A percentile compares a stretch with the other conserved stretches of the same genome.
Conservation (phyloP, 2,329 filamentous ascomycete genomes). For the Diplodia mutila region DNA sequence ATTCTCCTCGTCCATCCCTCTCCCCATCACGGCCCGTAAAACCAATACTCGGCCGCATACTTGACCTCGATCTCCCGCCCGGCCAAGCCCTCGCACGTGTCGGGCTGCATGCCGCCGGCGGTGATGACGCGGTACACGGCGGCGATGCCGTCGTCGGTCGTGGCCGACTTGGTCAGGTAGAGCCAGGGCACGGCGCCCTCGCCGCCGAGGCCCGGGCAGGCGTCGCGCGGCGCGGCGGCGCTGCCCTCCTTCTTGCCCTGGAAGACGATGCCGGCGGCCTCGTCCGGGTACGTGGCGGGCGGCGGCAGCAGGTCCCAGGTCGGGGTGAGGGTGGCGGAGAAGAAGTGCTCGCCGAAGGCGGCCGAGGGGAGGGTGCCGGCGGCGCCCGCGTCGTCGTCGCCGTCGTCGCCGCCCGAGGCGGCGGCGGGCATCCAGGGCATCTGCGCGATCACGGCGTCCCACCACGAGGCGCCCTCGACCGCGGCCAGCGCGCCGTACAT, state of each 20-base stretch:
- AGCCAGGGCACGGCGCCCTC: slow-evolving; percentile 53
- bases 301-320: slow-evolving; percentile 59
- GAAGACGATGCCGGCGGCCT: slow-evolving; percentile 34
- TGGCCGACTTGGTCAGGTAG: slow-evolving; percentile 42
- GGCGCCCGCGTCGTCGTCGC: too few relatives aligned
- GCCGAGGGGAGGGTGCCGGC: background rate
- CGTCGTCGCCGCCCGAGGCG: background rate
- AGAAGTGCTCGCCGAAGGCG: slow-evolving; percentile 69
- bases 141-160: slow-evolving; percentile 44
- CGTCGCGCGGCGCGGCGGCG: slow-evolving; percentile 55
- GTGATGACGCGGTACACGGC: slow-evolving; percentile 55
- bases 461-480: background rate
- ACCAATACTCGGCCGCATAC: slow-evolving; percentile 55
- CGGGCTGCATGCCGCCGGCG: slow-evolving; percentile 49
- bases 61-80: slow-evolving; percentile 41
- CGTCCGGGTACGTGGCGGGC: slow-evolving; percentile 35
- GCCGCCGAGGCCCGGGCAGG: slow-evolving; percentile 42
- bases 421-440: background rate
- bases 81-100: slow-evolving; percentile 43
- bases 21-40: slow-evolving; percentile 39
- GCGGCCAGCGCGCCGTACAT: slow-evolving; percentile 14
- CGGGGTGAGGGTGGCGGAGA: slow-evolving; percentile 58
- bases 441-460: background rate
- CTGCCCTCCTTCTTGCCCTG: slow-evolving; percentile 52
- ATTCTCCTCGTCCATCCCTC: background rate